Percentiles rank a stretch among this genome's conserved stretches.
Conservation (phyloP, 176 grass and related monocot species). For the Saccharum spontaneum region DNA sequence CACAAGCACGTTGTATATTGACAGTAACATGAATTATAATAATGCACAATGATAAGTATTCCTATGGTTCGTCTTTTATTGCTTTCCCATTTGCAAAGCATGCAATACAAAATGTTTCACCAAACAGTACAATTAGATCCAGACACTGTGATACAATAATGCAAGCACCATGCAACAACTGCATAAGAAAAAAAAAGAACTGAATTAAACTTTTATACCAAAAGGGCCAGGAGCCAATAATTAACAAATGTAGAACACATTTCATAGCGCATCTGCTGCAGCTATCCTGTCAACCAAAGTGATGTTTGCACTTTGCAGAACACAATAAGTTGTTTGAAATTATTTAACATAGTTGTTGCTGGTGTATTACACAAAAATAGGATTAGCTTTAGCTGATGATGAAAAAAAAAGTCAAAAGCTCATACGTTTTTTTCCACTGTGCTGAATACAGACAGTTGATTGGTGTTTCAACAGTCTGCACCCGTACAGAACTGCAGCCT, state of each 20-base stretch:
- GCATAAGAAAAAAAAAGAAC: not conserved
- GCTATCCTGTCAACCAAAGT: not conserved
- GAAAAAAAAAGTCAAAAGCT: not conserved
- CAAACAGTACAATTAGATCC: slow-evolving; percentile 2
- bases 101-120: slow-evolving; percentile 8
- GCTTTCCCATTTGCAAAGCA: slow-evolving; percentile 4
- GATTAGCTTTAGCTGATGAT: not conserved
- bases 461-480: not conserved
- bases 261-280: not conserved
- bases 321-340: not conserved
- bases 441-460: not conserved
- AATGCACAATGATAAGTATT: not conserved
- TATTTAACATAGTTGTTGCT: not conserved
- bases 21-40: not conserved
- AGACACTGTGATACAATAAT: not conserved
- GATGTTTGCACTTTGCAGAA: not conserved
- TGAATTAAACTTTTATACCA: not conserved
- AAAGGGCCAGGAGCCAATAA: not conserved
- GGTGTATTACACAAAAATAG: not conserved
- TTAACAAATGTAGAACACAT: not conserved
- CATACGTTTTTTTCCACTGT: not conserved
- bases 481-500: not conserved
- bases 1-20: not conserved
- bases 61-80: not conserved
- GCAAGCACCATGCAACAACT: not conserved